Conservation (phyloP, 2,329 filamentous ascomycete genomes). For the Stachybotrys chartarum region DNA sequence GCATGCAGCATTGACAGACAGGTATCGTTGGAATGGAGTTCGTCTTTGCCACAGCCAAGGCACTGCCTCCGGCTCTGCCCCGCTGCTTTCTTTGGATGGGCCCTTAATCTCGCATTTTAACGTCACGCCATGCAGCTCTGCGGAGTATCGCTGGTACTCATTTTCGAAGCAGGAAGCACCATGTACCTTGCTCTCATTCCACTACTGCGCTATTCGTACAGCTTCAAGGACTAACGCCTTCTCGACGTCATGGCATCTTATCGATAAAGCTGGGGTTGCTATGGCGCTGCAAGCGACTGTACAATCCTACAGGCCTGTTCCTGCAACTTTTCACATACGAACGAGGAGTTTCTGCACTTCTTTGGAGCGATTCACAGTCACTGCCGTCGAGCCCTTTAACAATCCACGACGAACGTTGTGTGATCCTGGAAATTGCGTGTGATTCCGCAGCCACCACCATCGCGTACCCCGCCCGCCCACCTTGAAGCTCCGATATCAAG, state of each 20-base stretch:
- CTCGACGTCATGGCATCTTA: conserved; percentile 19
- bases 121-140: not conserved
- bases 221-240: not conserved
- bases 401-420: too few species aligned
- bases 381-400: not conserved
- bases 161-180: too few species aligned
- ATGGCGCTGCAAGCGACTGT: not conserved
- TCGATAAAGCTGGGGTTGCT: conserved; percentile 19
- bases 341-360: not conserved
- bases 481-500: not conserved
- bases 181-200: too few species aligned
- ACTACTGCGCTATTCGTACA: too few species aligned
- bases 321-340: not conserved
- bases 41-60: not conserved
- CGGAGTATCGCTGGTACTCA: not conserved
- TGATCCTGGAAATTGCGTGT: too few species aligned
- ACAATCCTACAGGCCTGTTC: not conserved
- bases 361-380: not conserved
- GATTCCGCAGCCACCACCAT: not conserved
- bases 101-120: not conserved
- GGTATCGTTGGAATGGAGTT: too few species aligned
- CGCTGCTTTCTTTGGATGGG: not conserved
- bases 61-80: not conserved
- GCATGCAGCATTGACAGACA: too few species aligned
- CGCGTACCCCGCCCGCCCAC: not conserved